Conservation (phyloP, 768 basidiomycete genomes). For the Rhizopogon rudus region DNA sequence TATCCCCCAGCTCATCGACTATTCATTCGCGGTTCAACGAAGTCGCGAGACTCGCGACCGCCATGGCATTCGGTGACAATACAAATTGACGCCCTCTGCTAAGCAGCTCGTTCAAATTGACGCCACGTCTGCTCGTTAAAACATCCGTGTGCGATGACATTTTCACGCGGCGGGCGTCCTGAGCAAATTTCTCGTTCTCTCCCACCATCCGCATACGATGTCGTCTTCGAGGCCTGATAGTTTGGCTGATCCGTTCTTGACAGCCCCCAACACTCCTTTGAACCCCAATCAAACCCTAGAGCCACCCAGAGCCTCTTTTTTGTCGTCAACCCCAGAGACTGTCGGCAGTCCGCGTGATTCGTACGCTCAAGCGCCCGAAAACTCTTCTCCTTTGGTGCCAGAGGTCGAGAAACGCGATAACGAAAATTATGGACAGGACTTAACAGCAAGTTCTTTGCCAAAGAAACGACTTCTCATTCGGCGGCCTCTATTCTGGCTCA, state of each 20-base stretch:
- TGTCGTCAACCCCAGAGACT: slow-evolving; percentile 17
- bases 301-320: slow-evolving; percentile 22
- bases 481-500: slow-evolving; percentile 23
- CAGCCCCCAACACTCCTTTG: slow-evolving; percentile 8
- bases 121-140: no score
- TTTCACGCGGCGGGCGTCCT: not conserved
- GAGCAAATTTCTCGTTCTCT: not conserved
- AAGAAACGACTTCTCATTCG: slow-evolving; percentile 14
- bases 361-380: slow-evolving; percentile 13
- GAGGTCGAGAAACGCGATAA: slow-evolving; percentile 12
- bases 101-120: no score
- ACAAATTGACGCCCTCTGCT: no score
- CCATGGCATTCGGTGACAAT: no score
- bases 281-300: slow-evolving; percentile 1
- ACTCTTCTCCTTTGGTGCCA: slow-evolving; percentile 20
- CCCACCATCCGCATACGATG: not conserved
- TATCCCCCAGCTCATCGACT: no score
- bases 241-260: slow-evolving; percentile 9
- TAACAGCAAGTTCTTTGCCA: not conserved
- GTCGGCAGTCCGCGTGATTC: slow-evolving; percentile 18
- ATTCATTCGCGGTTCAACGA: no score
- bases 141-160: no score
- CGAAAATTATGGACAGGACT: slow-evolving; percentile 4
- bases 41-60: no score
- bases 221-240: slow-evolving; percentile 17